These are phyloP conservation scores for Saccharomycopsis malanga DNA, from an alignment of 805 yeast genomes.

Conservation along the genomic window DNA sequence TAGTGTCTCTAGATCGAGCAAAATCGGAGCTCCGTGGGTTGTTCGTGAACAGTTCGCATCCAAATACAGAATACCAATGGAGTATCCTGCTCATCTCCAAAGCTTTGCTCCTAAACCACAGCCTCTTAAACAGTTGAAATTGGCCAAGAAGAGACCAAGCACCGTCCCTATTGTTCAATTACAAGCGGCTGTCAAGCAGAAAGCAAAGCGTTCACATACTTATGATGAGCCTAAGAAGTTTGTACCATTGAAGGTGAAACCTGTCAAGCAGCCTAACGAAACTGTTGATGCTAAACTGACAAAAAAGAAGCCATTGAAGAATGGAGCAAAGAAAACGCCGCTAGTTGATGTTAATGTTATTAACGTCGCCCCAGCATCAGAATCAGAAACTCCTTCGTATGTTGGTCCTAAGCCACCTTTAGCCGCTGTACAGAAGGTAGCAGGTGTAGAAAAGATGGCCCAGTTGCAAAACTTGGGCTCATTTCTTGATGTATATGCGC, in stretches of 20 bases:
- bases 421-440: conserved; percentile 6
- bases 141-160: conserved; percentile 4
- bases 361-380: too few species aligned
- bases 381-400: not conserved
- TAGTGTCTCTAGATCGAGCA: conserved; percentile 67
- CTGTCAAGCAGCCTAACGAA: not conserved
- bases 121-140: not conserved
- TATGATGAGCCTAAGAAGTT: conserved; percentile 5
- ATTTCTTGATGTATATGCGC: conserved; percentile 14
- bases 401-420: conserved; percentile 20
- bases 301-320: not conserved
- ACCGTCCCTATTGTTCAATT: not conserved
- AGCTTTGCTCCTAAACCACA: conserved; percentile 21
- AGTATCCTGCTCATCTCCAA: conserved; percentile 47
- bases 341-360: too few species aligned
- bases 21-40: conserved; percentile 94
- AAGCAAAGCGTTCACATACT: not conserved
- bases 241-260: conserved; percentile 1
- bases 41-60: conserved; percentile 72
- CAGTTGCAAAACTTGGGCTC: conserved; percentile 9
- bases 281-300: not conserved
- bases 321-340: not conserved
- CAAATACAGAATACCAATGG: conserved; percentile 57
- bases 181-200: not conserved
- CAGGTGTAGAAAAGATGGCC: conserved; percentile 11